Conservation (phyloP, 495 filamentous ascomycete genomes). For the Aspergillus mulundensis region DNA sequence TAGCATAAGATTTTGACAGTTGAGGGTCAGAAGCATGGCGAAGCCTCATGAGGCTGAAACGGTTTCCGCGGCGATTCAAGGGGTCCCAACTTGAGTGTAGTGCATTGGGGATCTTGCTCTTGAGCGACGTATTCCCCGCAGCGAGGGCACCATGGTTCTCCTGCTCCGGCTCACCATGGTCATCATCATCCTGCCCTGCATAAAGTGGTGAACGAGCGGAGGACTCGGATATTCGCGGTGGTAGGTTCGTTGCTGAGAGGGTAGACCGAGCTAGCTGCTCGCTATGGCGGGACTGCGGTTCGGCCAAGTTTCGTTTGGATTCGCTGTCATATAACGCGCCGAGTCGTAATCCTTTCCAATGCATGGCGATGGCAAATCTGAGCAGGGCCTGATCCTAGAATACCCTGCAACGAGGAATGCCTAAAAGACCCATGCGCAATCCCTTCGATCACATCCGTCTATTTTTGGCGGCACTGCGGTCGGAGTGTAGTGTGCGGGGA, state of each 20-base stretch:
- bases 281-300: conserved; percentile 37
- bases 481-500: background rate
- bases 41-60: conserved; percentile 87
- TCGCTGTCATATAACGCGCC: conserved; percentile 34
- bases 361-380: conserved; percentile 34
- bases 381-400: conserved; percentile 9
- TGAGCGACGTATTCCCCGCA: conserved; percentile 16
- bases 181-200: conserved; percentile 18
- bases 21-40: conserved; percentile 94
- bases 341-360: conserved; percentile 46
- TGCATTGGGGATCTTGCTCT: conserved; percentile 10
- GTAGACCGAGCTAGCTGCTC: conserved; percentile 41
- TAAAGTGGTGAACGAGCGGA: conserved; percentile 27
- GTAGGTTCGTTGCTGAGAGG: conserved; percentile 27
- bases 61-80: conserved; percentile 41
- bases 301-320: conserved; percentile 36
- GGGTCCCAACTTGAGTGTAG: conserved; percentile 23
- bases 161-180: conserved; percentile 8
- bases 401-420: conserved; percentile 15
- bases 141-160: conserved; percentile 12
- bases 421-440: conserved; percentile 16
- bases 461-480: conserved; percentile 1
- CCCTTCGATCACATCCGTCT: conserved; percentile 8
- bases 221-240: conserved; percentile 39
- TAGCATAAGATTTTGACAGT: conserved; percentile 75